Evolutionary conservation across 257 asterid species (phyloP).

Genomic region (Penstemon newberryi): DNA sequence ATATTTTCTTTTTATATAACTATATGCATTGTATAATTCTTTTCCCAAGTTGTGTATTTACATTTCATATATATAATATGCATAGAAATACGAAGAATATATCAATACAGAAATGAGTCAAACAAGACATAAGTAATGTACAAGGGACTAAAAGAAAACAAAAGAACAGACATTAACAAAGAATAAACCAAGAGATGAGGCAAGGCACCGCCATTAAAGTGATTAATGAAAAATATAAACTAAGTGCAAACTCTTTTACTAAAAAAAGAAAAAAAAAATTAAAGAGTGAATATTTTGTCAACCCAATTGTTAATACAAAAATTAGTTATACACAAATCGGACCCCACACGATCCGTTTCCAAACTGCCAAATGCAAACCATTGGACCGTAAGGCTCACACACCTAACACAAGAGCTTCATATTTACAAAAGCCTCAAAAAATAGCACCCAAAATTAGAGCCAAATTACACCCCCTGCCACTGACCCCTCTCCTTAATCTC

Average conservation of each 20-base stretch:
- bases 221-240: too few relatives aligned
- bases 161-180: neutral
- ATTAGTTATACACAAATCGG: neutral
- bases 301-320: conserved; percentile 1
- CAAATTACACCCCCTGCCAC: conserved; percentile 52
- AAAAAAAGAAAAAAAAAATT: neutral
- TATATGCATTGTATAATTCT: too few relatives aligned
- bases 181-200: neutral
- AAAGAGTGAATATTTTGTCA: neutral
- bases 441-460: neutral
- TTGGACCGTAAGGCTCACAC: conserved; percentile 34
- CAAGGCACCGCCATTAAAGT: too few relatives aligned
- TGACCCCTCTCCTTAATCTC: conserved; percentile 17
- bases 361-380: neutral
- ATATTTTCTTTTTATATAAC: too few relatives aligned
- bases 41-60: too few relatives aligned
- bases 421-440: neutral
- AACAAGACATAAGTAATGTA: too few relatives aligned
- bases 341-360: conserved; percentile 17
- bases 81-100: too few relatives aligned
- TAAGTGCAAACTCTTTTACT: neutral
- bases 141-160: neutral
- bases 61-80: too few relatives aligned
- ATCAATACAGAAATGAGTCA: too few relatives aligned
- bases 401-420: neutral